Percentiles rank a stretch among this genome's conserved stretches.
phyloP scores from a whole-genome alignment of 2,329 filamentous ascomycete genomes.

The Sporothrix protearum region DNA sequence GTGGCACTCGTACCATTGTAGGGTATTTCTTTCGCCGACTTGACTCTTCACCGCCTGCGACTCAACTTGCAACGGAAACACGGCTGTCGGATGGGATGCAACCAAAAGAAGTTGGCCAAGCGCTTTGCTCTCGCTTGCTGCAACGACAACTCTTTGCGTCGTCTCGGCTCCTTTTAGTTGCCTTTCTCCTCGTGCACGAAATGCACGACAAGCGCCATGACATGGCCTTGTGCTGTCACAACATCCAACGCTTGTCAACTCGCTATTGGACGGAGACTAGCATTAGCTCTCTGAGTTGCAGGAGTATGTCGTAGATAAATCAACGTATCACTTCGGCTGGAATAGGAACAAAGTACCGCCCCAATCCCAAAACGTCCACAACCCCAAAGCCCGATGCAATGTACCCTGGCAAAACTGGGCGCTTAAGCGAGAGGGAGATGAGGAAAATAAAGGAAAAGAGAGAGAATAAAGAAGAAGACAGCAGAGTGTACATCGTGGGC shows the following conservation, averaged over 20 bases:
- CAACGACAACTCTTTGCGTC: background rate
- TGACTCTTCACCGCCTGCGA: background rate
- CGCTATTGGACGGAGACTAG: conserved; percentile 1
- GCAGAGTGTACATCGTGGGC: too few relatives aligned
- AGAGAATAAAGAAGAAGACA: too few relatives aligned
- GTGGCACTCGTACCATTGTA: too few relatives aligned
- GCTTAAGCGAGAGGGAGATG: background rate
- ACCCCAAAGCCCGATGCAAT: background rate
- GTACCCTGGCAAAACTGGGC: background rate
- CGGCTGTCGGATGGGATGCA: background rate
- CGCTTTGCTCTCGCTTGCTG: background rate
- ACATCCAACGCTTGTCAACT: conserved; percentile 10
- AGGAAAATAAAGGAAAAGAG: background rate
- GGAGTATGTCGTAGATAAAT: background rate
- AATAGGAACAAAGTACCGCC: background rate
- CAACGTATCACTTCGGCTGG: background rate
- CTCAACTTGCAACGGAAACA: background rate
- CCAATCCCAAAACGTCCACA: background rate
- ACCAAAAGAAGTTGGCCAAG: background rate
- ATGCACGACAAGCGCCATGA: background rate
- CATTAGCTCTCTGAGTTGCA: conserved; percentile 5
- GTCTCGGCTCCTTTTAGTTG: background rate
- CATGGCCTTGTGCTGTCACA: background rate
- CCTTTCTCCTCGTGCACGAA: background rate
- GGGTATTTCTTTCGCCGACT: background rate